Evolutionary conservation across 805 yeast species (phyloP), one percentile per base, ranked within the genome.

Genomic region (Candida nanaspora): DNA sequence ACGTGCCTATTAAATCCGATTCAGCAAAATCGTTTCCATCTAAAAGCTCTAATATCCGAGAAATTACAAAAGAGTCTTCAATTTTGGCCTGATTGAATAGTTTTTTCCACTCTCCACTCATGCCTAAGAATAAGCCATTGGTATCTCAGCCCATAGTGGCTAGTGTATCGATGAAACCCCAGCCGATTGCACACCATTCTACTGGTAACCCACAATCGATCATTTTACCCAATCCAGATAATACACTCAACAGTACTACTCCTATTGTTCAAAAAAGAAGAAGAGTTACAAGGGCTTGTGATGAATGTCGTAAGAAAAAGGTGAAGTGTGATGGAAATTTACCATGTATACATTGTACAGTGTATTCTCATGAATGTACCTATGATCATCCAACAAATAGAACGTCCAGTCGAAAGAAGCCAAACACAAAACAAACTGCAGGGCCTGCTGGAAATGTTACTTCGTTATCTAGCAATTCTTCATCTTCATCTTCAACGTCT

Each of bases 291-390:
- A 54, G 69, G 34, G 80, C 78, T 7, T 75, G 81, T 50, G 74
- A 69, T 45, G 59, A 66, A 43, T 75, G 81, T 47, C 57, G 79
- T 28, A 65, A 62, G 50, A 57, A 74, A 38, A 75, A 75, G 51
- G 68, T 72, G 45, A 73, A 70, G 48, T 75, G 81, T 49, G 72
- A 76, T 38, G 76, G 78, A 8, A 62, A 59, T 15, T 51, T 56
- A 31, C 78, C 79, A 3, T 75, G 81, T 46, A 59, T 66, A 8
- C 69, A 66, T 38, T 87, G 96, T 56, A 83, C 95, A 1, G 95
- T 86, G 1, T 88, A 86, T 62, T 78, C 86, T 18, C 85, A 83
- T 59, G 82, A 77, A 42, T 87, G 96, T 61, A 78, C 94, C 0
- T 87, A 87, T 57, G 85, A 83, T 53, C 86, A 85, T 52, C 91